Evolutionary conservation across 371 early-diverging fungal genomes (phyloP), one percentile per base, ranked within the genome.

Genomic region (Actinomortierella ambigua): DNA sequence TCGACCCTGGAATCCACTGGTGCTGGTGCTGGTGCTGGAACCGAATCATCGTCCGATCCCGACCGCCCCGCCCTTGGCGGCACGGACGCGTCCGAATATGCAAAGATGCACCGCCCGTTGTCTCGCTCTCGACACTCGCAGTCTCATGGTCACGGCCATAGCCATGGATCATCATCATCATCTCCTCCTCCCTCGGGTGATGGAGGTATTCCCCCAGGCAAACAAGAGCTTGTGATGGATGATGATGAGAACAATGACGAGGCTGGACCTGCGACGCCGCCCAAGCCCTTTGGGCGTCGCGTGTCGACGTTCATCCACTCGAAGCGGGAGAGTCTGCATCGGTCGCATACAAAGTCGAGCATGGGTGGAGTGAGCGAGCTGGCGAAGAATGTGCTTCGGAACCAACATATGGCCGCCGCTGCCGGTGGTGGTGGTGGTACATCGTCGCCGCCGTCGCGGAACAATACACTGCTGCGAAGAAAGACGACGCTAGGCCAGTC

Each of bases 31-130:
- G 56, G 47, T 14, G 44, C 47, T 4, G 17, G 48, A 20, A 8
- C 48, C 11, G 29, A 40, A 46, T 43, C 50, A 15, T 20, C 46
- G 20, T 34, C 57, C 2, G n/a, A n/a, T n/a, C n/a, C n/a, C n/a
- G n/a, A n/a, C n/a, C n/a, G n/a, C 24, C 59, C 63, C 8, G 75
- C 63, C 8, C 61, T 60, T 22, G 40, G 64, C 20, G 75, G 75
- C 6, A 73, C 75, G 14, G 55, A 29, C 23, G 75, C 75, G 1
- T 73, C 75, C 14, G 75, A 73, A 13, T 73, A 73, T 61, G 75
- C 75, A 7, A 63, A 57, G 0, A 52, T 73, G 18, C 75, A 73
- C 64, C n/a, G n/a, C n/a, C n/a, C n/a, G n/a, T n/a, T n/a, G n/a
- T n/a, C n/a, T n/a, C n/a, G n/a, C n/a, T n/a, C n/a, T n/a, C n/a